Evolutionary conservation across 805 yeast species (phyloP).

Genomic region (Cyberlindnera japonica): DNA sequence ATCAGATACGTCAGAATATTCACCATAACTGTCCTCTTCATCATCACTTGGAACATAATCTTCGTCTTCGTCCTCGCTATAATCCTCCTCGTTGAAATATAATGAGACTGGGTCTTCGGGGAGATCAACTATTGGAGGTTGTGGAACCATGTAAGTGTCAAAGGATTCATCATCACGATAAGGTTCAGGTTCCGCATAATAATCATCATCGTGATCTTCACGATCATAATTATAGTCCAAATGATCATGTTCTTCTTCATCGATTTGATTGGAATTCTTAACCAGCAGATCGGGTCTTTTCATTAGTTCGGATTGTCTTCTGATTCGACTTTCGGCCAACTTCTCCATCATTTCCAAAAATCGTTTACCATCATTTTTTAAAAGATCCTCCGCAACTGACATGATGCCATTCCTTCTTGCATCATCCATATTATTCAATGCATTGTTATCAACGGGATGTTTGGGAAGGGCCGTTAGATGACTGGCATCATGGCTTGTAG

Average conservation of each 20-base stretch:
- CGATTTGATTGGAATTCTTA: slow-evolving; percentile 26
- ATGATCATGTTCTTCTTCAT: slow-evolving; percentile 29
- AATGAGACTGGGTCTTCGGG: slow-evolving; percentile 17
- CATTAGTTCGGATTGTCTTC: slow-evolving; percentile 22
- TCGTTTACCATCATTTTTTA: slow-evolving; percentile 72
- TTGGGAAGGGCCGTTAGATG: neutral
- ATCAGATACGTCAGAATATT: slow-evolving; percentile 18
- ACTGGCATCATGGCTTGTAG: too few relatives aligned
- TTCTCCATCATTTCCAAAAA: slow-evolving; percentile 79
- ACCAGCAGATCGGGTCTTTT: slow-evolving; percentile 14
- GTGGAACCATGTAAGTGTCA: slow-evolving; percentile 13
- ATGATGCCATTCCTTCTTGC: slow-evolving; percentile 39
- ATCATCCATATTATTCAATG: slow-evolving; percentile 1
- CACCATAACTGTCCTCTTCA: slow-evolving; percentile 17
- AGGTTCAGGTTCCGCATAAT: slow-evolving; percentile 29
- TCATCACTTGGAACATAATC: slow-evolving; percentile 8
- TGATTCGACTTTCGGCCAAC: slow-evolving; percentile 52
- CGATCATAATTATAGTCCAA: slow-evolving; percentile 27
- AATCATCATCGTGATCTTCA: slow-evolving; percentile 18
- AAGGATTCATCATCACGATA: slow-evolving; percentile 22
- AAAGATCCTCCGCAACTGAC: slow-evolving; percentile 74
- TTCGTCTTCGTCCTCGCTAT: slow-evolving; percentile 18
- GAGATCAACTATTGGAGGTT: slow-evolving; percentile 4
- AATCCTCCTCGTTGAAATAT: slow-evolving; percentile 24
- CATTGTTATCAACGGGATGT: neutral